Percentiles rank a stretch among this genome's conserved stretches.
phyloP scores from a whole-genome alignment of 495 filamentous ascomycete genomes.

The Beverwykella pulmonaria region DNA sequence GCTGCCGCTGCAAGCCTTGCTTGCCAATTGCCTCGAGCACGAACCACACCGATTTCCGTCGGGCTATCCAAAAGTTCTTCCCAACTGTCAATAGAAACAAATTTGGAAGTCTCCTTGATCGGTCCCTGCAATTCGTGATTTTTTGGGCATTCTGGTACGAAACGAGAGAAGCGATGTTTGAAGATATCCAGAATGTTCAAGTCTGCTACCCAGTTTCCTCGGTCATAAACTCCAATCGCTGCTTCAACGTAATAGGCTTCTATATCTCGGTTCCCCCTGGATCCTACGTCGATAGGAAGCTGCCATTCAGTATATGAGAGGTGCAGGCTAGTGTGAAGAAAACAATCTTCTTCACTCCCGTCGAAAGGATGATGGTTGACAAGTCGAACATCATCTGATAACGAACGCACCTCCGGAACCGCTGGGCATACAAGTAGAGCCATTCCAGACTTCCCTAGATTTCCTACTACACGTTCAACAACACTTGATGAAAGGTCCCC shows the following conservation, averaged over 20 bases:
- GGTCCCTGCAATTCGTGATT: slow-evolving; percentile 10
- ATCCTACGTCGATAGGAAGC: slow-evolving; percentile 34
- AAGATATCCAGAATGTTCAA: slow-evolving; percentile 33
- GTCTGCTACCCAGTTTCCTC: slow-evolving; percentile 48
- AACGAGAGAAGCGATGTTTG: background rate
- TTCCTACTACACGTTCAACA: background rate
- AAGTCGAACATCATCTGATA: background rate
- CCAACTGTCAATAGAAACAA: slow-evolving; percentile 6
- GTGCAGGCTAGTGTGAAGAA: slow-evolving; percentile 48
- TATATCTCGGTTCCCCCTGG: slow-evolving; percentile 30
- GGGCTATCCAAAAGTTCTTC: slow-evolving; percentile 14
- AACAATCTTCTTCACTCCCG: slow-evolving; percentile 32
- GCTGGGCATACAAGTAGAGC: background rate
- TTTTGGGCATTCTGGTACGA: background rate
- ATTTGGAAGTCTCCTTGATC: no score
- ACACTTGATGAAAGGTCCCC: no score
- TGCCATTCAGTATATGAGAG: slow-evolving; percentile 47
- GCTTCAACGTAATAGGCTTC: slow-evolving; percentile 44
- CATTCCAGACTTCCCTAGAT: background rate
- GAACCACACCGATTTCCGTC: background rate
- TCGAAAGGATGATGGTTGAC: slow-evolving; percentile 12
- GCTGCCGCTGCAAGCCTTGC: slow-evolving; percentile 9
- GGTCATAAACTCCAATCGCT: slow-evolving; percentile 43
- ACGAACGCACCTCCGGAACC: background rate
- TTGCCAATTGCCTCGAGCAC: slow-evolving; percentile 5